Evolutionary conservation across 2,329 filamentous ascomycete genomes (phyloP).

Genomic region (Aspergillus sp.): DNA sequence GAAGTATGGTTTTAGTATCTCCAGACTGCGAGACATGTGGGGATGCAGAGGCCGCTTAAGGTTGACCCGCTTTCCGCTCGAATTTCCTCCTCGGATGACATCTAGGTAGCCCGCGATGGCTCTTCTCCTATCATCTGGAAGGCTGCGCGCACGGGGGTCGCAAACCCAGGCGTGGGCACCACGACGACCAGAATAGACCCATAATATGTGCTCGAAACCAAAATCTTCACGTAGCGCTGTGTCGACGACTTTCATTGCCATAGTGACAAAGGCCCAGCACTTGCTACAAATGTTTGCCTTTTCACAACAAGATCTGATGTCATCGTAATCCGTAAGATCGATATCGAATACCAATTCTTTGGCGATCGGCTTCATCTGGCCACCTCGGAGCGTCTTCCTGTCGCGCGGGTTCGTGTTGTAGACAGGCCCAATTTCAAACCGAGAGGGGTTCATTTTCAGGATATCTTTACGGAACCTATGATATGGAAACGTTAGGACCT

Average conservation of each 20-base stretch:
- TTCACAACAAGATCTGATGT: slow-evolving; percentile 90
- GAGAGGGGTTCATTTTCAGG: slow-evolving; percentile 79
- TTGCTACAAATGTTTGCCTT: slow-evolving; percentile 91
- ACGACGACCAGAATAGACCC: slow-evolving; percentile 96
- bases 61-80: slow-evolving; percentile 85
- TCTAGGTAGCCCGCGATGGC: slow-evolving; percentile 89
- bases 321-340: slow-evolving; percentile 98
- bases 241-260: slow-evolving; percentile 95
- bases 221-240: slow-evolving; percentile 87
- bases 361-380: slow-evolving; percentile 79
- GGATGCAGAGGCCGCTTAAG: slow-evolving; percentile 83
- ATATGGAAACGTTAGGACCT: neutral
- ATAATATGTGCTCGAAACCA: slow-evolving; percentile 93
- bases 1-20: slow-evolving; percentile 82
- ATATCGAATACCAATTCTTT: slow-evolving; percentile 99
- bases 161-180: slow-evolving; percentile 98
- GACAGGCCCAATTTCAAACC: slow-evolving; percentile 98
- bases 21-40: slow-evolving; percentile 81
- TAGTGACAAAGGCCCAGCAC: slow-evolving; percentile 97
- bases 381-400: slow-evolving; percentile 77
- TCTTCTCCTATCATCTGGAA: slow-evolving; percentile 83
- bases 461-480: slow-evolving; percentile 84
- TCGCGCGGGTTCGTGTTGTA: slow-evolving; percentile 94
- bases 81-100: slow-evolving; percentile 80
- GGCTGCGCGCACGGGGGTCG: slow-evolving; percentile 77